Percentiles rank a stretch among this genome's conserved stretches.
Conservation (phyloP, 1,284 basidiomycete genomes). For the Serendipita sp. region DNA sequence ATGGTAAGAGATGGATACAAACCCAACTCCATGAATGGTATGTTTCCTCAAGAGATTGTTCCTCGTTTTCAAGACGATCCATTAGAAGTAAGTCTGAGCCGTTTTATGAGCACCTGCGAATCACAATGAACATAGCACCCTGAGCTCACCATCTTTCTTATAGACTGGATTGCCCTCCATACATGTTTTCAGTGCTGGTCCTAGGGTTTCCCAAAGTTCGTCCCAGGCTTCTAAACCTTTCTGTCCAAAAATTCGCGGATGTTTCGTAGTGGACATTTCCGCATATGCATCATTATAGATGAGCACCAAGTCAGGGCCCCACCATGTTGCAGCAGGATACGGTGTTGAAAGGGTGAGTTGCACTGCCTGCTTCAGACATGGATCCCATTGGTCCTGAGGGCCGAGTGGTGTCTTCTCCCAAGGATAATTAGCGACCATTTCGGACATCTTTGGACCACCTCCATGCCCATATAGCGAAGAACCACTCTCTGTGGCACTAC, state of each 20-base stretch:
- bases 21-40: conserved; percentile 9
- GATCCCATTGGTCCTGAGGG: conserved; percentile 3
- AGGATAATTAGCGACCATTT: conserved; percentile 6
- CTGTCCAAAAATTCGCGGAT: conserved; percentile 6
- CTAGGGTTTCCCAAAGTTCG: conserved; percentile 9
- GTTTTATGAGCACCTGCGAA: not conserved
- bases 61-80: not conserved
- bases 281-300: conserved; percentile 12
- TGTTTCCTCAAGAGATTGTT: not conserved
- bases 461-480: not conserved
- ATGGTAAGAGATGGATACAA: not conserved
- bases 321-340: conserved; percentile 2
- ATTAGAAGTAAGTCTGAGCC: not conserved
- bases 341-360: not conserved
- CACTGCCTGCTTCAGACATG: not conserved
- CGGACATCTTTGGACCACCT: not conserved
- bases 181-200: not conserved
- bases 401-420: conserved; percentile 11
- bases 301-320: not conserved
- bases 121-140: not conserved
- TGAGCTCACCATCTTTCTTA: not conserved
- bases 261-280: conserved; percentile 1
- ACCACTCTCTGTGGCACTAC: too few relatives aligned
- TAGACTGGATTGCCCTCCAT: conserved; percentile 1
- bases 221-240: conserved; percentile 5